Conservation (phyloP, 2,329 filamentous ascomycete species). For the Fusarium metavorans region DNA sequence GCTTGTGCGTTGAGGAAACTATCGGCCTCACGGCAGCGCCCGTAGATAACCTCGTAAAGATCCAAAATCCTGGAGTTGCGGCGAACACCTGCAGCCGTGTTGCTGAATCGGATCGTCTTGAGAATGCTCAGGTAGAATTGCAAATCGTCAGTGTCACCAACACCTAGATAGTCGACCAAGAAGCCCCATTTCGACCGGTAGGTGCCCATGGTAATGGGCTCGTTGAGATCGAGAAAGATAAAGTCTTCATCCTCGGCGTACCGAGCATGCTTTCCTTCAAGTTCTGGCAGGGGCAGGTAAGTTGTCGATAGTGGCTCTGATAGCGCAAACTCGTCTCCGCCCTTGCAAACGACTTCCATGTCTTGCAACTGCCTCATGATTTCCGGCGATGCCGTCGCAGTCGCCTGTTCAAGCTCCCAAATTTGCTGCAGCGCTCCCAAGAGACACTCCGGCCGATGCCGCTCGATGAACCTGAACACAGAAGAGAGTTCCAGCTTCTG, state of each 20-base stretch:
- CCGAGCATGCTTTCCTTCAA: constrained; percentile 26
- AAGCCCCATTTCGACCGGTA: constrained; percentile 35
- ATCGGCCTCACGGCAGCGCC: constrained; percentile 28
- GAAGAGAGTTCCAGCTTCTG: background rate
- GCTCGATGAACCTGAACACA: constrained; percentile 21
- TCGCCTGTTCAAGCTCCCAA: constrained; percentile 14
- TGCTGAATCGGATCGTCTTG: constrained; percentile 5
- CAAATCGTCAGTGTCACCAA: constrained; percentile 32
- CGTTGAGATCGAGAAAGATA: constrained; percentile 27
- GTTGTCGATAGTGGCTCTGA: constrained; percentile 4
- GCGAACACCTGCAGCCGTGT: constrained; percentile 12
- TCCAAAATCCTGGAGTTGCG: constrained; percentile 16
- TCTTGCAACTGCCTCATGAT: constrained; percentile 14
- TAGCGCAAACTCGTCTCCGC: background rate
- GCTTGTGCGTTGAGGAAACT: constrained; percentile 9
- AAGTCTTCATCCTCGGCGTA: constrained; percentile 30
- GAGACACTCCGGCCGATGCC: constrained; percentile 4
- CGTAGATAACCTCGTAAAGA: constrained; percentile 34
- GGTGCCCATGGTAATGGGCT: constrained; percentile 13
- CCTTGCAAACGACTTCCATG: constrained; percentile 26
- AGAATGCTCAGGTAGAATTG: constrained; percentile 33
- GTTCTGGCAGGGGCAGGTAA: constrained; percentile 32
- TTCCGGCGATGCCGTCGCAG: background rate
- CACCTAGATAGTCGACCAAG: constrained; percentile 31
- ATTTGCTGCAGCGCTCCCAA: constrained; percentile 12